These are phyloP conservation scores for Alternaria infectoria DNA, from an alignment of 2,329 filamentous ascomycete genomes.

Conservation along the genomic window DNA sequence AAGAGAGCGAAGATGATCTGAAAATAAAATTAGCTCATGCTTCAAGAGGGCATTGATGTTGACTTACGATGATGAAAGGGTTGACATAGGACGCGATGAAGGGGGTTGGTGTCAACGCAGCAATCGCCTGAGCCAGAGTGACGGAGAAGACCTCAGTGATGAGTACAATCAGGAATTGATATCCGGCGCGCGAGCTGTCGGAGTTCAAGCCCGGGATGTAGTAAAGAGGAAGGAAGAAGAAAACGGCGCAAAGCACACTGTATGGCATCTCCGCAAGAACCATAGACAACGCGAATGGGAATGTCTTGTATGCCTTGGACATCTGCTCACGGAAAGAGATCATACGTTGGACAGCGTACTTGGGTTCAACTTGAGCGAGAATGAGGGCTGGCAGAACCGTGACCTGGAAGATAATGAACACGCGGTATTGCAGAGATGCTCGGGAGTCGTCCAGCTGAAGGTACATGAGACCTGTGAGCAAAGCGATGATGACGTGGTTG, in stretches of 20 bases:
- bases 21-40: constrained; percentile 51
- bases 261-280: constrained; percentile 87
- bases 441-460: constrained; percentile 78
- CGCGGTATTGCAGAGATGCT: constrained; percentile 78
- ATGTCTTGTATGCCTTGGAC: constrained; percentile 83
- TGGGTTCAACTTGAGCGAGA: constrained; percentile 81
- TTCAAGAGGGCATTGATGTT: background rate
- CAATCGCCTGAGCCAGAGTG: constrained; percentile 74
- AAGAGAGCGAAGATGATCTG: constrained; percentile 83
- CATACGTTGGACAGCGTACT: constrained; percentile 79
- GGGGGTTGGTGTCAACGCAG: constrained; percentile 76
- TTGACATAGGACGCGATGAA: constrained; percentile 82
- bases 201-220: constrained; percentile 78
- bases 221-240: constrained; percentile 84
- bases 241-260: constrained; percentile 77
- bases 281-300: constrained; percentile 78
- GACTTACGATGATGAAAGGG: constrained; percentile 54
- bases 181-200: constrained; percentile 72
- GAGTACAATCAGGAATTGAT: constrained; percentile 85
- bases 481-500: constrained; percentile 78
- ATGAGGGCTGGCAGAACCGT: constrained; percentile 84
- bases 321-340: constrained; percentile 87
- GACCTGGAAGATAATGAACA: constrained; percentile 91
- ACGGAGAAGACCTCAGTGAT: constrained; percentile 86
- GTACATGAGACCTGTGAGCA: constrained; percentile 81